Conservation (phyloP, 2,329 filamentous ascomycete genomes). For the Gaeumannomyces sp. region DNA sequence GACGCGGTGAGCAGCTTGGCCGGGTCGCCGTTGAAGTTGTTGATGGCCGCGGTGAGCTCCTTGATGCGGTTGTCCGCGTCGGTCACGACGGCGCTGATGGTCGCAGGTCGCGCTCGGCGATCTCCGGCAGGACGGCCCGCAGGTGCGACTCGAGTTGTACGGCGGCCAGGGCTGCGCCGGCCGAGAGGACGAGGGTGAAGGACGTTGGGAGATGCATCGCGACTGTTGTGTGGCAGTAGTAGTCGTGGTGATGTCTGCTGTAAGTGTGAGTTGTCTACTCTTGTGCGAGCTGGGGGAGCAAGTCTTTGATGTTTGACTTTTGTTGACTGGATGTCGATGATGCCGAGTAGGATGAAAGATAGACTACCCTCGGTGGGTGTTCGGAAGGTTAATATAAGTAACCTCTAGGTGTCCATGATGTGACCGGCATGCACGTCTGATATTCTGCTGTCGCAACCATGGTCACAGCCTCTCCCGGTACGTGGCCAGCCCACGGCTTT, state of each 20-base stretch:
- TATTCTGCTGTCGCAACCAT: too few species aligned
- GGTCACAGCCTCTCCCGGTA: too few species aligned
- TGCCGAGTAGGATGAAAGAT: too few species aligned
- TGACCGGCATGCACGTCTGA: too few species aligned
- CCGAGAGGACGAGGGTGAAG: neutral
- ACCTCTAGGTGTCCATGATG: too few species aligned
- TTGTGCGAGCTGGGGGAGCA: too few species aligned
- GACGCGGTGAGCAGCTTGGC: neutral
- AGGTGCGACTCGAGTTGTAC: neutral
- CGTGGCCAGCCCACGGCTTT: too few species aligned
- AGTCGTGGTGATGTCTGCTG: neutral
- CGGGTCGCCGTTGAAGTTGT: constrained; percentile 10
- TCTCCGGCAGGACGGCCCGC: neutral
- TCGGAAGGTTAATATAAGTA: too few species aligned
- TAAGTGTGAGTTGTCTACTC: neutral
- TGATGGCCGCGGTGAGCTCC: constrained; percentile 4
- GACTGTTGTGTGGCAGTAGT: neutral
- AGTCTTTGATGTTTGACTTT: too few species aligned
- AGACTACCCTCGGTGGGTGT: too few species aligned
- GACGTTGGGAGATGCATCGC: neutral
- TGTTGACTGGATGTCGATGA: too few species aligned
- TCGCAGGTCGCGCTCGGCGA: constrained; percentile 6
- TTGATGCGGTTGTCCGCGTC: constrained; percentile 8
- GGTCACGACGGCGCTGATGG: constrained; percentile 6
- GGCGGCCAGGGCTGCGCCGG: neutral